Evolutionary conservation across 225 moss, liverwort and hornwort species (phyloP).

Genomic region (Polytrichum commune): DNA sequence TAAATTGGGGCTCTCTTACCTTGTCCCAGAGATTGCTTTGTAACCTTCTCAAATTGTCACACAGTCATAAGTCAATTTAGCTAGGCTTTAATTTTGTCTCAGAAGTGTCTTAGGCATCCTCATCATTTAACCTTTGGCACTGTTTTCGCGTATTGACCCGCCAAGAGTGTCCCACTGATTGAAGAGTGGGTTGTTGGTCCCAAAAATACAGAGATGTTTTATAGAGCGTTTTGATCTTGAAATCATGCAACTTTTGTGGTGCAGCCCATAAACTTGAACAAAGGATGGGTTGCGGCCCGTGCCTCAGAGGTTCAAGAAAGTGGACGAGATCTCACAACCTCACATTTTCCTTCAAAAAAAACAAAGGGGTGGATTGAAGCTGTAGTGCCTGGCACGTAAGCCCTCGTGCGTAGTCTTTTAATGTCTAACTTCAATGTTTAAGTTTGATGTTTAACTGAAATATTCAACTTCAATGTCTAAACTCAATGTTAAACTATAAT

Average conservation of each 20-base stretch:
- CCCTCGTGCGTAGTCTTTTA: constrained; percentile 3
- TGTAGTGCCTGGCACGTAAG: constrained; percentile 94
- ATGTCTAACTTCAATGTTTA: background rate
- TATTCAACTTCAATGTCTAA: background rate
- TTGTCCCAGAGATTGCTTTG: too few species aligned
- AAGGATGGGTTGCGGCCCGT: constrained; percentile 79
- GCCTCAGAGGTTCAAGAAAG: constrained; percentile 54
- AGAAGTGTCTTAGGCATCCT: too few species aligned
- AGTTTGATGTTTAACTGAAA: constrained; percentile 5
- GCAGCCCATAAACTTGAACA: constrained; percentile 49
- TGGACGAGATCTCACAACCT: constrained; percentile 73
- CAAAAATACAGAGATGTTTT: too few species aligned
- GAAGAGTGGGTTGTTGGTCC: too few species aligned
- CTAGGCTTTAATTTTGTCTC: too few species aligned
- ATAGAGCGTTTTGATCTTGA: background rate
- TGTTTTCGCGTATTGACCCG: too few species aligned
- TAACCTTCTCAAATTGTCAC: too few species aligned
- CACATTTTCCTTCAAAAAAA: constrained; percentile 43
- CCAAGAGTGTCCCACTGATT: too few species aligned
- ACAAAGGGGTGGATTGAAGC: constrained; percentile 68
- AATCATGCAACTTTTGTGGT: constrained; percentile 34
- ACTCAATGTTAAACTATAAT: background rate
- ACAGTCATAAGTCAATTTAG: too few species aligned
- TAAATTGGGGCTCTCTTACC: too few species aligned
- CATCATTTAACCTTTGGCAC: too few species aligned